Base-by-base conservation (phyloP, 1,284 basidiomycete genomes). In the Heterobasidion irregulare region DNA sequence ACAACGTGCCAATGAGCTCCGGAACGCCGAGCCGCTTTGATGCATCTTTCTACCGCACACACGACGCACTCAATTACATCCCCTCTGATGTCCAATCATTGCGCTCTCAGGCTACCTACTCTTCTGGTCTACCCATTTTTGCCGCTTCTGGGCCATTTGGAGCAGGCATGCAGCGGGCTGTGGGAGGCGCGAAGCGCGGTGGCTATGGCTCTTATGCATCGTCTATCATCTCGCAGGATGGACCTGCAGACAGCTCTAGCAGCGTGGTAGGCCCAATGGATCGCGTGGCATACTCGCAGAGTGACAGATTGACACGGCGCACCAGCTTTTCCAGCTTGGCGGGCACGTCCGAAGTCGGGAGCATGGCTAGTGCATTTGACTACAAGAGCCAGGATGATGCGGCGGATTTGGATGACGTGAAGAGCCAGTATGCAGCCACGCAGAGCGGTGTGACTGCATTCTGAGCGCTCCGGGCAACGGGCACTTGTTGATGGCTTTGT, bases 31-130 rank as follows among this genome's bases (percentile, higher is more conserved):
- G 89, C 65, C 88, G 93, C 55, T 97, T 97, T 70, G 95, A 98
- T 67, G 79, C 92, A 47, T 87, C 86, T 66, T 99, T 97, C 76
- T 98, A 95, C 70, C 86, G 94, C 55, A 94, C 92, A 0, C 95
- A 98, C 71, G 95, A 98, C 67, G 84, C 94, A 0, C 79, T 98
- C 57, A 86, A 91, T 8, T 98, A 95, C 69, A 96, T 98, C 59
- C 94, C 95, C 1, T 92, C 92, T 16, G 96, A 98, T 65, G 90
- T 87, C 12, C 94, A 96, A 68, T 96, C 94, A 6, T 79, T 97
- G 41, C 87, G 93, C 55, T 96, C 94, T 6, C 95, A 97, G 70
- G 93, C 94, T 0, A 94, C 92, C 0, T 95, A 94, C 67, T 87
- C 89, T 2, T 94, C 92, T 8, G 91, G 90, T 18, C 75, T 97